Base-by-base conservation (phyloP, 768 basidiomycete species). In the Boletus pseudo-olivaceus region DNA sequence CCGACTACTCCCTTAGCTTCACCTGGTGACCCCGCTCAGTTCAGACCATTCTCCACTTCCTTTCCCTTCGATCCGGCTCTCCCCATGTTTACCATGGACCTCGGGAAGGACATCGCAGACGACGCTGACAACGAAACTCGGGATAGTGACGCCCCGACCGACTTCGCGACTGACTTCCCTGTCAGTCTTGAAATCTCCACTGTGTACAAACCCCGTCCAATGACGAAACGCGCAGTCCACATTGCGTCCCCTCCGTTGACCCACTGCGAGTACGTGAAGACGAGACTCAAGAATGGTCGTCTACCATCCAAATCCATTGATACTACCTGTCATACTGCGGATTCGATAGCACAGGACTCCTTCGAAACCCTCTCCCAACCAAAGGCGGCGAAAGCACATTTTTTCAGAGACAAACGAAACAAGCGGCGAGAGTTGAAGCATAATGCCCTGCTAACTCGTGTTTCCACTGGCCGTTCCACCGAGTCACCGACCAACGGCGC, bases 121-220 rank as follows among this genome's bases (percentile, higher is more conserved):
- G 67, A 71, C 3, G 64, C 53, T 55, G 72, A 56, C 67, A 70
- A 56, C 57, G 53, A 63, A 34, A 41, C 51, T n/a, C 50, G 34
- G 33, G 54, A 60, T 33, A 53, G 57, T 7, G 41, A 42, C 20
- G 27, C n/a, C 10, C 5, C n/a, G 14, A 15, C 27, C 9, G 51
- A 58, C 34, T 26, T 47, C 23, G 32, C 30, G 15, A 40, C 56
- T 23, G 59, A 65, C 5, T 71, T 78, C 54, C 66, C 75, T 17
- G 69, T 84, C 49, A 82, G 82, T 64, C 78, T 91, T 53, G 85
- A 86, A 62, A 88, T 90, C 45, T 72, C 80, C 3, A 77, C 82
- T 3, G 88, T 90, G 10, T 88, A 82, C 73, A 89, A 90, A 61
- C 88, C 88, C 1, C 80, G 84, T 1, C 86, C 87, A 2, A 71